A percentile compares a stretch with the other conserved stretches of the same genome.
phyloP scores from a whole-genome alignment of 257 asterid genomes.

The Thymus mandschuricus region DNA sequence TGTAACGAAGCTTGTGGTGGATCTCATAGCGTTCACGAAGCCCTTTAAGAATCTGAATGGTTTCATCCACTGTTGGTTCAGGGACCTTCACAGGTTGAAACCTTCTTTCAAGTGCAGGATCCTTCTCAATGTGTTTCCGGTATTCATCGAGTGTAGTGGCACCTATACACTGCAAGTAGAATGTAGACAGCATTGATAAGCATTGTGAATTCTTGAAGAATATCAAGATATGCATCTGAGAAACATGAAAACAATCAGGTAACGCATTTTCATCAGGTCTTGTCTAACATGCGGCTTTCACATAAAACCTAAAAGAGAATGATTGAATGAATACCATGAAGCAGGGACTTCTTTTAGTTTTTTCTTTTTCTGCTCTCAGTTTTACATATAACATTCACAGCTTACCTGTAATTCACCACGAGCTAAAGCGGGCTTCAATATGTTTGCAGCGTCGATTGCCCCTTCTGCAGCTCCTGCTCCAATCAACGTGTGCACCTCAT shows the following conservation, averaged over 20 bases:
- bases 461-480: constrained; percentile 99
- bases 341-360: not conserved
- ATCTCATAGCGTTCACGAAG: constrained; percentile 90
- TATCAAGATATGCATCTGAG: not conserved
- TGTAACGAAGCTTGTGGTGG: constrained; percentile 96
- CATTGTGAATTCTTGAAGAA: not conserved
- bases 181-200: not conserved
- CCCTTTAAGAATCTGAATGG: constrained; percentile 89
- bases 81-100: constrained; percentile 98
- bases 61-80: constrained; percentile 93
- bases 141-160: constrained; percentile 95
- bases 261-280: constrained; percentile 8
- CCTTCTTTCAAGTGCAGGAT: constrained; percentile 92
- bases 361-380: not conserved
- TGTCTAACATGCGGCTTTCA: too few species aligned
- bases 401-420: constrained; percentile 97
- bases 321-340: not conserved
- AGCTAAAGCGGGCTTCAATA: constrained; percentile 92
- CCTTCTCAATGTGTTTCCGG: constrained; percentile 92
- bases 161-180: constrained; percentile 78
- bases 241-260: not conserved
- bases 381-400: not conserved
- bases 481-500: constrained; percentile 95
- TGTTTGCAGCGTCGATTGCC: constrained; percentile 97
- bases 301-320: not conserved